Conservation (phyloP, 176 grass and related monocot genomes). For the Alloteropsis semialata region DNA sequence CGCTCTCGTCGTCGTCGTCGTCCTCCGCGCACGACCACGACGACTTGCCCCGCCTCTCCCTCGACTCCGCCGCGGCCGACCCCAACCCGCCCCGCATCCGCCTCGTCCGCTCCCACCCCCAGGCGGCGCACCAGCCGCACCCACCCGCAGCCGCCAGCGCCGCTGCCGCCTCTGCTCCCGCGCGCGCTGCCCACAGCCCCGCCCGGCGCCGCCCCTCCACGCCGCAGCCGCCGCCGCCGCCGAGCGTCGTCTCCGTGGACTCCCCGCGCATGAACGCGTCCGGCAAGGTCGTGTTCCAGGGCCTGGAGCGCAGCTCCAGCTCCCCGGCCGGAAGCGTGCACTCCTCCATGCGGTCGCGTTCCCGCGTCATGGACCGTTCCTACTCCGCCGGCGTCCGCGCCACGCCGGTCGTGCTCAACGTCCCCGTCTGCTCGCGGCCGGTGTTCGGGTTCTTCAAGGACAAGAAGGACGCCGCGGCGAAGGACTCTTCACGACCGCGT, state of each 20-base stretch:
- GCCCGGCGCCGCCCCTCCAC: conserved; percentile 16
- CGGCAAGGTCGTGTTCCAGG: conserved; percentile 92
- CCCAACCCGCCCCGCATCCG: conserved; percentile 42
- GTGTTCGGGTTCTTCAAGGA: conserved; percentile 81
- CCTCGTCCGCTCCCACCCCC: conserved; percentile 42
- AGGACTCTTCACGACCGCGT: conserved; percentile 19
- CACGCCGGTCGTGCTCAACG: conserved; percentile 72
- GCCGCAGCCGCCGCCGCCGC: conserved; percentile 25
- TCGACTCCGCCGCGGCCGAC: conserved; percentile 64
- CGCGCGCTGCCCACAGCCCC: neutral
- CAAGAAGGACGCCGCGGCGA: conserved; percentile 49
- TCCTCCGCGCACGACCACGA: conserved; percentile 65
- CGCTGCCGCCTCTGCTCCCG: neutral
- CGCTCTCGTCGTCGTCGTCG: conserved; percentile 68
- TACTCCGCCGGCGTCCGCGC: conserved; percentile 74
- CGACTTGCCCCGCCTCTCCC: conserved; percentile 58
- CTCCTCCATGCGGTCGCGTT: conserved; percentile 46
- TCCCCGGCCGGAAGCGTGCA: conserved; percentile 67
- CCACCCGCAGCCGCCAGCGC: neutral
- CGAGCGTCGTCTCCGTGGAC: conserved; percentile 32
- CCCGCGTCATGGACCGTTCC: conserved; percentile 80
- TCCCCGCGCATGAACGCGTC: conserved; percentile 83
- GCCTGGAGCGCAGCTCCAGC: conserved; percentile 80
- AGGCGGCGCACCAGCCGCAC: neutral
- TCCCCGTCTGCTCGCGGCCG: conserved; percentile 77